A percentile compares a stretch with the other conserved stretches of the same genome.
phyloP scores from a whole-genome alignment of 768 basidiomycete species.

The Boletus subcaerulescens region DNA sequence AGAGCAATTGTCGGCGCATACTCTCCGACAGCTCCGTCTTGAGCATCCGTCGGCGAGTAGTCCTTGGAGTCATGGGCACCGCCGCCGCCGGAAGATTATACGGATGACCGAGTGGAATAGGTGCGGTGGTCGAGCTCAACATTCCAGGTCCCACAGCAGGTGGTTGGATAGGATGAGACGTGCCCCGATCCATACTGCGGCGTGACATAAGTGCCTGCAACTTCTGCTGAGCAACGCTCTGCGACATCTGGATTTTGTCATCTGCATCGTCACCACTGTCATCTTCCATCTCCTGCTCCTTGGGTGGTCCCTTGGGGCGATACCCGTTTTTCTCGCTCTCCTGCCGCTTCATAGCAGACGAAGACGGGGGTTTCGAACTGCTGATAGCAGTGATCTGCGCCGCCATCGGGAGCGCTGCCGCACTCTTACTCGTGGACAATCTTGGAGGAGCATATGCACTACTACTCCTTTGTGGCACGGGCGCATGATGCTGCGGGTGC shows the following conservation, averaged over 20 bases:
- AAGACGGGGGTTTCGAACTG: conserved; percentile 21
- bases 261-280: conserved; percentile 51
- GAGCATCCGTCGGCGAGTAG: conserved; percentile 82
- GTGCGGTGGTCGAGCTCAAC: conserved; percentile 38
- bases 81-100: conserved; percentile 69
- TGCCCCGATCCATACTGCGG: conserved; percentile 33
- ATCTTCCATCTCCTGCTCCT: conserved; percentile 67
- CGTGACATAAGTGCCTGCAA: conserved; percentile 55
- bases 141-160: conserved; percentile 16
- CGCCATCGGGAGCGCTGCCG: conserved; percentile 58
- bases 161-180: conserved; percentile 22
- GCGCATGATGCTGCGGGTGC: conserved; percentile 14
- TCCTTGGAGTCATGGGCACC: conserved; percentile 77
- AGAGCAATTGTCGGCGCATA: conserved; percentile 73
- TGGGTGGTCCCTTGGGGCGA: conserved; percentile 62
- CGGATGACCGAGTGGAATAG: conserved; percentile 61
- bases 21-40: conserved; percentile 84
- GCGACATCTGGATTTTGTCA: conserved; percentile 54
- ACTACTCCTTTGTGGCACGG: conserved; percentile 27
- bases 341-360: conserved; percentile 18
- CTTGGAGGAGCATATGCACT: conserved; percentile 32
- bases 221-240: conserved; percentile 68
- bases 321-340: conserved; percentile 43
- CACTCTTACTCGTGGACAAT: conserved; percentile 53
- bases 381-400: conserved; percentile 43